Percentiles rank a stretch among this genome's conserved stretches.
phyloP scores from a whole-genome alignment of 2,329 filamentous ascomycete genomes.

The Aspergillus thermomutatus region DNA sequence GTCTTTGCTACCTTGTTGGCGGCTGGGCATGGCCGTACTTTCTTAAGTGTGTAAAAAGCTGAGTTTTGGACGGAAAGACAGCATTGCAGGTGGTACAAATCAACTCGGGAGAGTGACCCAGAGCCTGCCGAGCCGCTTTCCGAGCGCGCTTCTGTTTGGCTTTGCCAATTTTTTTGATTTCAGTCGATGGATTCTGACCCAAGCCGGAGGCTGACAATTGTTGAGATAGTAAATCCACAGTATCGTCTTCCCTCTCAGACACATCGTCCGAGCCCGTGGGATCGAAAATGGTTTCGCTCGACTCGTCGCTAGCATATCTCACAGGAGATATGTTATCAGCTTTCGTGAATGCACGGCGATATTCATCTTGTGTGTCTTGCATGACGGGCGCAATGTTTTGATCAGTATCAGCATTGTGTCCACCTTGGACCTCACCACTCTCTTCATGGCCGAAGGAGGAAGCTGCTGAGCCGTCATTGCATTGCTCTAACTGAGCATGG shows the following conservation, averaged over 20 bases:
- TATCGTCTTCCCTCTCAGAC: conserved; percentile 3
- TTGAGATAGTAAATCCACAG: conserved; percentile 14
- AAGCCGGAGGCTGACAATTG: conserved; percentile 17
- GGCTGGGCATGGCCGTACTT: conserved; percentile 62
- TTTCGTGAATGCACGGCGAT: background rate
- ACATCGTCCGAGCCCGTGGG: background rate
- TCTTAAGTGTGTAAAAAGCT: conserved; percentile 70
- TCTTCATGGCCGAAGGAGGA: conserved; percentile 1
- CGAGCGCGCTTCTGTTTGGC: conserved; percentile 53
- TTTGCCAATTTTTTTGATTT: conserved; percentile 43
- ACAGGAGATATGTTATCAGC: background rate
- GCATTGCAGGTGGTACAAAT: conserved; percentile 77
- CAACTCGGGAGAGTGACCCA: conserved; percentile 41
- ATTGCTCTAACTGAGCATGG: background rate
- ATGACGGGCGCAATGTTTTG: background rate
- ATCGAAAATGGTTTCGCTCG: background rate
- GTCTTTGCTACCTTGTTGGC: background rate
- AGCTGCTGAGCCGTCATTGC: background rate
- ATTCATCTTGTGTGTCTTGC: background rate
- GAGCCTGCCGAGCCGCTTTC: conserved; percentile 41
- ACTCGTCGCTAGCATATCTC: background rate
- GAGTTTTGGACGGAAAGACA: conserved; percentile 69
- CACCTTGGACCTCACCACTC: conserved; percentile 19
- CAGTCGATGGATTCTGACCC: conserved; percentile 15
- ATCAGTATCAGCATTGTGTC: background rate